Conservation (phyloP, 2,329 filamentous ascomycete species). For the Cladosporium sp. region DNA sequence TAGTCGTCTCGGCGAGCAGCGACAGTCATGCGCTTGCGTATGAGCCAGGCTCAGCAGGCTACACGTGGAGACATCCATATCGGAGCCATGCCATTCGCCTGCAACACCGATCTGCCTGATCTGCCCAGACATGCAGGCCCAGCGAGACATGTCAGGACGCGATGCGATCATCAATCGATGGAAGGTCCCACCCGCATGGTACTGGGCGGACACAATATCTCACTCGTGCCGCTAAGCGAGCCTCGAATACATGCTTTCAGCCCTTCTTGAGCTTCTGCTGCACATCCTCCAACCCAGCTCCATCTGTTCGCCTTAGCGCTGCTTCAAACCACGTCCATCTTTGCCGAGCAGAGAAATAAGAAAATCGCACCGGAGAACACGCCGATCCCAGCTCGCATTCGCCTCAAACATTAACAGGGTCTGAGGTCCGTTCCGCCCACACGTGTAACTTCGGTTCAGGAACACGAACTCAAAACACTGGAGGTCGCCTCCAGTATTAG, state of each 20-base stretch:
- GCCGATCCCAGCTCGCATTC: background rate
- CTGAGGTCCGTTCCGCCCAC: background rate
- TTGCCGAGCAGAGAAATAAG: background rate
- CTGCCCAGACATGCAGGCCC: background rate
- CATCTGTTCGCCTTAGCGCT: slow-evolving; percentile 4
- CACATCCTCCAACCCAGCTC: background rate
- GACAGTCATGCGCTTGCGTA: background rate
- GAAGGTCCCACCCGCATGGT: background rate
- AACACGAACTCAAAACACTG: background rate
- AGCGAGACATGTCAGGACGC: background rate
- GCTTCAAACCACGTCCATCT: slow-evolving; percentile 1
- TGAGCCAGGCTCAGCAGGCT: too few relatives aligned
- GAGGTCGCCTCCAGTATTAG: background rate
- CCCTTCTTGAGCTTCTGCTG: background rate
- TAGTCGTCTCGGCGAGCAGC: background rate
- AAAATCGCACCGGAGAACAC: background rate
- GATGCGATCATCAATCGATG: background rate
- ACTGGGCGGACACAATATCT: background rate
- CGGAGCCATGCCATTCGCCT: background rate
- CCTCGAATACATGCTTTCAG: background rate
- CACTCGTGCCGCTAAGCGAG: background rate
- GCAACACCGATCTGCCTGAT: background rate
- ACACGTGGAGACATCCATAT: background rate
- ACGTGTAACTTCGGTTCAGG: background rate
- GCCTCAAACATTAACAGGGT: background rate